Percentiles rank a stretch among this genome's conserved stretches.
Conservation (phyloP, 2,329 filamentous ascomycete genomes). For the Hypoxylon sp. region DNA sequence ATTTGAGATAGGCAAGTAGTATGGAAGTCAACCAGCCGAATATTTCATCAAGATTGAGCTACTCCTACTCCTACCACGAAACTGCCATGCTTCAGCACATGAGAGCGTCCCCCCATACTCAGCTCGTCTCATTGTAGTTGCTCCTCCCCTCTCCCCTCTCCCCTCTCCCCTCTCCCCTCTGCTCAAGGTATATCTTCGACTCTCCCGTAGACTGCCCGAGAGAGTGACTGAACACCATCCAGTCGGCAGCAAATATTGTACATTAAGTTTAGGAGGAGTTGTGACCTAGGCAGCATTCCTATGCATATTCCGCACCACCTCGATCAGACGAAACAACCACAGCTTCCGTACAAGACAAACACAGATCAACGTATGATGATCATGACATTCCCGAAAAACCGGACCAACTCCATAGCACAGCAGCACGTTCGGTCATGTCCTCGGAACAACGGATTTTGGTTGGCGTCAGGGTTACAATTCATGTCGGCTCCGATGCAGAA, state of each 20-base stretch:
- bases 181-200: constrained; percentile 25
- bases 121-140: not conserved
- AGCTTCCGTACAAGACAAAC: not conserved
- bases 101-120: constrained; percentile 12
- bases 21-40: constrained; percentile 24
- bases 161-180: constrained; percentile 24
- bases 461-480: constrained; percentile 34
- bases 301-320: constrained; percentile 8
- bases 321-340: constrained; percentile 4
- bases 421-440: constrained; percentile 39
- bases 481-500: constrained; percentile 35
- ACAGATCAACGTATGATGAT: constrained; percentile 12
- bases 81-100: constrained; percentile 19
- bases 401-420: constrained; percentile 37
- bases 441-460: constrained; percentile 31
- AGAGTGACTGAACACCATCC: constrained; percentile 8
- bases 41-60: constrained; percentile 35
- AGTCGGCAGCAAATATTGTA: constrained; percentile 31
- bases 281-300: constrained; percentile 23
- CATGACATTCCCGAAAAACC: constrained; percentile 31
- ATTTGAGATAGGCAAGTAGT: not conserved
- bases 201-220: constrained; percentile 11
- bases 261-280: constrained; percentile 31
- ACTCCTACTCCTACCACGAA: constrained; percentile 22
- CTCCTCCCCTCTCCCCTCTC: constrained; percentile 23